A percentile compares a stretch with the other conserved stretches of the same genome.
Conservation (phyloP, 2,329 filamentous ascomycete species). For the Sporothrix curviconia region DNA sequence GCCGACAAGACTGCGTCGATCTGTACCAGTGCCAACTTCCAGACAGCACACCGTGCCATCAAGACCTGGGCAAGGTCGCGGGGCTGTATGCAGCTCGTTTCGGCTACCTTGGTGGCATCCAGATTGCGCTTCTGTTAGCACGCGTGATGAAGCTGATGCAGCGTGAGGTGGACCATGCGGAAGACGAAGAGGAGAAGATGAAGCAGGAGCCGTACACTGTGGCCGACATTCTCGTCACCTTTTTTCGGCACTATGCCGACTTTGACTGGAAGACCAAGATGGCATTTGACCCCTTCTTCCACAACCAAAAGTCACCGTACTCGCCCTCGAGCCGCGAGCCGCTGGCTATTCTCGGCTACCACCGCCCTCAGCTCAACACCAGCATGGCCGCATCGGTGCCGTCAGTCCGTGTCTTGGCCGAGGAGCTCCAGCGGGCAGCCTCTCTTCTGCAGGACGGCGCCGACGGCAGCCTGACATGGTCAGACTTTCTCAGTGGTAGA, state of each 20-base stretch:
- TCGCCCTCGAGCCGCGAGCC: conserved; percentile 51
- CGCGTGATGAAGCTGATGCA: conserved; percentile 51
- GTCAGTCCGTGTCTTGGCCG: conserved; percentile 43
- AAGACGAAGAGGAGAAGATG: neutral
- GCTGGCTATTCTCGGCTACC: conserved; percentile 57
- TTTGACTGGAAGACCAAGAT: conserved; percentile 52
- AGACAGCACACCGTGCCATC: conserved; percentile 51
- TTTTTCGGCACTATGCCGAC: conserved; percentile 56
- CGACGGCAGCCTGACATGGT: conserved; percentile 37
- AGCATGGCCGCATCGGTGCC: conserved; percentile 47
- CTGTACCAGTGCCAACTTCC: conserved; percentile 42
- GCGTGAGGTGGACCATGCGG: neutral
- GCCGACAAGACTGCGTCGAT: conserved; percentile 15
- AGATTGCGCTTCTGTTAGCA: conserved; percentile 56
- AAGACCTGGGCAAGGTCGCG: conserved; percentile 55
- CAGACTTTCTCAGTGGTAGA: conserved; percentile 30
- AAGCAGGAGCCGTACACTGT: conserved; percentile 31
- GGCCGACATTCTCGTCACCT: conserved; percentile 48
- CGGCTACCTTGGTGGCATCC: conserved; percentile 59
- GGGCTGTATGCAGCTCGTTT: conserved; percentile 61
- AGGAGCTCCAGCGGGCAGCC: conserved; percentile 45
- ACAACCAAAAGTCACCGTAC: conserved; percentile 41
- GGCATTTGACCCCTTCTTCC: conserved; percentile 56
- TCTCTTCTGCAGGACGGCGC: conserved; percentile 30
- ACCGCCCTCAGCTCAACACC: conserved; percentile 56